Conservation (phyloP, 2,329 filamentous ascomycete genomes). For the Dactylonectria macrodidyma region DNA sequence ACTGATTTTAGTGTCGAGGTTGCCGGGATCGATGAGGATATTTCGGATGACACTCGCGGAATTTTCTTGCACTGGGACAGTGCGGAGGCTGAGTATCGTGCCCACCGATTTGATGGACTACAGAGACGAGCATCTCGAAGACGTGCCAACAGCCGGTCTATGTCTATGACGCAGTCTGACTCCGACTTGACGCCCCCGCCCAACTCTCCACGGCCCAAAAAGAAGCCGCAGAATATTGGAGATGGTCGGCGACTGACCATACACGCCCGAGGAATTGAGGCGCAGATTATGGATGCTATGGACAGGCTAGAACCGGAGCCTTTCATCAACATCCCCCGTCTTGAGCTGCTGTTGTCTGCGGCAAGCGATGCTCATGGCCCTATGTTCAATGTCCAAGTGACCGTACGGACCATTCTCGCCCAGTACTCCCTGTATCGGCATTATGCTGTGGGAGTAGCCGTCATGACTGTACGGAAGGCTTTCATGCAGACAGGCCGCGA, state of each 20-base stretch:
- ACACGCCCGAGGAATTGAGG: slow-evolving; percentile 87
- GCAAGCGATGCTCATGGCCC: slow-evolving; percentile 89
- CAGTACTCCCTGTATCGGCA: slow-evolving; percentile 96
- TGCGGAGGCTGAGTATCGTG: slow-evolving; percentile 90
- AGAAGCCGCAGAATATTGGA: slow-evolving; percentile 69
- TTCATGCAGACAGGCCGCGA: slow-evolving; percentile 71
- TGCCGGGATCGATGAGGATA: slow-evolving; percentile 87
- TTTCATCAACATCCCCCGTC: slow-evolving; percentile 87
- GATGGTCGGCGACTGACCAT: slow-evolving; percentile 88
- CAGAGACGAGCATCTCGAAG: slow-evolving; percentile 74
- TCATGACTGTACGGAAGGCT: slow-evolving; percentile 80
- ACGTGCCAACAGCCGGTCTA: slow-evolving; percentile 80
- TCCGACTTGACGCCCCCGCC: slow-evolving; percentile 67
- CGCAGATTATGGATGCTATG: slow-evolving; percentile 89
- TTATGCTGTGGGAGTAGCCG: slow-evolving; percentile 88
- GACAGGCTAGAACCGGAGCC: slow-evolving; percentile 89
- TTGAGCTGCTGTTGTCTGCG: slow-evolving; percentile 89
- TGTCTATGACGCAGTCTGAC: slow-evolving; percentile 78
- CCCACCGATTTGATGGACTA: slow-evolving; percentile 79
- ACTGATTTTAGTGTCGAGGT: slow-evolving; percentile 92
- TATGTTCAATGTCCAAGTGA: slow-evolving; percentile 88
- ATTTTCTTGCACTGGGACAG: slow-evolving; percentile 89
- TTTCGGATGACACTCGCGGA: slow-evolving; percentile 86
- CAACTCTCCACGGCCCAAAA: slow-evolving; percentile 59
- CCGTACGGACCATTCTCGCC: slow-evolving; percentile 82